These are phyloP conservation scores for Lecanicillium sp. DNA, from an alignment of 2,329 filamentous ascomycete genomes.

Conservation along the genomic window DNA sequence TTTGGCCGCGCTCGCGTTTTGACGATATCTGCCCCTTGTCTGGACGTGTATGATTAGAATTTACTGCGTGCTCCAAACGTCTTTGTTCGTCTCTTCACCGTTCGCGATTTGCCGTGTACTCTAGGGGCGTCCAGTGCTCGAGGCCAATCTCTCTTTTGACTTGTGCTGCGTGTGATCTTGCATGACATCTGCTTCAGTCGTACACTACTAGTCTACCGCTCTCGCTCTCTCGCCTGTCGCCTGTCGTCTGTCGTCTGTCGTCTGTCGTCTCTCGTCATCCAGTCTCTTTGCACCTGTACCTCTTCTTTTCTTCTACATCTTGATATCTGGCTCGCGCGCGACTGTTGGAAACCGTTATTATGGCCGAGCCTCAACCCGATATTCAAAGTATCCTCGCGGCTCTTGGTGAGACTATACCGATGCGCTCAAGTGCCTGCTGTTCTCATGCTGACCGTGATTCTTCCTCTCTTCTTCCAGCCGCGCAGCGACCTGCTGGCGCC, in stretches of 20 bases:
- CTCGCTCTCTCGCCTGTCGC: background rate
- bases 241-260: no score
- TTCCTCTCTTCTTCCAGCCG: constrained; percentile 30
- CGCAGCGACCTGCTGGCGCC: constrained; percentile 37
- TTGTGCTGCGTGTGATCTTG: constrained; percentile 3
- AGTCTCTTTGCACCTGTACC: background rate
- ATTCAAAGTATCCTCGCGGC: constrained; percentile 44
- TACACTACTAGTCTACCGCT: constrained; percentile 6
- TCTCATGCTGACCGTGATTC: constrained; percentile 9
- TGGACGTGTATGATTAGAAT: constrained; percentile 9
- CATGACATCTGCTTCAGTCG: constrained; percentile 8
- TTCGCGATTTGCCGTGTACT: constrained; percentile 3
- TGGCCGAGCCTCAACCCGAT: constrained; percentile 31
- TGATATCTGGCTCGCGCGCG: background rate
- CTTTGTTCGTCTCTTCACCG: background rate
- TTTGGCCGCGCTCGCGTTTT: background rate
- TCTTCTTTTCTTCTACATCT: background rate
- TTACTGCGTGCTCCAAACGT: constrained; percentile 7
- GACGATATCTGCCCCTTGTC: background rate
- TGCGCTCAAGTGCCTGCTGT: constrained; percentile 8
- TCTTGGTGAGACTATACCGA: constrained; percentile 33
- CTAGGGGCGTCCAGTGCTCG: constrained; percentile 7
- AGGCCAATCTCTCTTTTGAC: constrained; percentile 1
- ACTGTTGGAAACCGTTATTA: constrained; percentile 1
- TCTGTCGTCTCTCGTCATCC: background rate